A percentile compares a stretch with the other conserved stretches of the same genome.
Conservation (phyloP, 495 filamentous ascomycete species). For the Zalerion maritima region DNA sequence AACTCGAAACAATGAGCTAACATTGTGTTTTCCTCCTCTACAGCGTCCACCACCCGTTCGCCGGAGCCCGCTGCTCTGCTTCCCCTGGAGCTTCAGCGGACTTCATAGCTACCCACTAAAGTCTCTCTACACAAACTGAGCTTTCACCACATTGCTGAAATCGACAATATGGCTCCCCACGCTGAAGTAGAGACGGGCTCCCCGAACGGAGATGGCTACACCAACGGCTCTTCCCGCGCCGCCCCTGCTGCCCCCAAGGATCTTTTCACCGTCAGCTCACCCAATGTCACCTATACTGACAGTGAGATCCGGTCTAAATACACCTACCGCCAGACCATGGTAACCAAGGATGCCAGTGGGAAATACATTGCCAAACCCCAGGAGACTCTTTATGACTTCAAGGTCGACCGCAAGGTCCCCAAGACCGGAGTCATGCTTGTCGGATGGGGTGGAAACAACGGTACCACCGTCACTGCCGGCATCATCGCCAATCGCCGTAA, state of each 20-base stretch:
- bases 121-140: slow-evolving; percentile 10
- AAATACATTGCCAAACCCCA: slow-evolving; percentile 74
- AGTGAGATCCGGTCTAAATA: slow-evolving; percentile 84
- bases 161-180: slow-evolving; percentile 77
- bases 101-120: slow-evolving; percentile 49
- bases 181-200: slow-evolving; percentile 58
- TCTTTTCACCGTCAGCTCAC: slow-evolving; percentile 77
- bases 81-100: slow-evolving; percentile 78
- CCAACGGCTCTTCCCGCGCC: slow-evolving; percentile 23
- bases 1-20: slow-evolving; percentile 3
- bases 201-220: slow-evolving; percentile 54
- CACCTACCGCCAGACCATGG: slow-evolving; percentile 81
- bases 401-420: slow-evolving; percentile 83
- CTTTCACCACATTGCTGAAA: slow-evolving; percentile 1
- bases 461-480: slow-evolving; percentile 90
- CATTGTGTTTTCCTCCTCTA: not conserved
- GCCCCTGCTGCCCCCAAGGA: slow-evolving; percentile 27
- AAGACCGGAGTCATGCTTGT: slow-evolving; percentile 97
- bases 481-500: slow-evolving; percentile 87
- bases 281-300: slow-evolving; percentile 84
- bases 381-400: slow-evolving; percentile 91
- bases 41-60: slow-evolving; percentile 93
- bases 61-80: slow-evolving; percentile 89
- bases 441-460: slow-evolving; percentile 97
- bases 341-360: slow-evolving; percentile 50